Conservation (phyloP, 768 basidiomycete species). For the Lepiota venenata region DNA sequence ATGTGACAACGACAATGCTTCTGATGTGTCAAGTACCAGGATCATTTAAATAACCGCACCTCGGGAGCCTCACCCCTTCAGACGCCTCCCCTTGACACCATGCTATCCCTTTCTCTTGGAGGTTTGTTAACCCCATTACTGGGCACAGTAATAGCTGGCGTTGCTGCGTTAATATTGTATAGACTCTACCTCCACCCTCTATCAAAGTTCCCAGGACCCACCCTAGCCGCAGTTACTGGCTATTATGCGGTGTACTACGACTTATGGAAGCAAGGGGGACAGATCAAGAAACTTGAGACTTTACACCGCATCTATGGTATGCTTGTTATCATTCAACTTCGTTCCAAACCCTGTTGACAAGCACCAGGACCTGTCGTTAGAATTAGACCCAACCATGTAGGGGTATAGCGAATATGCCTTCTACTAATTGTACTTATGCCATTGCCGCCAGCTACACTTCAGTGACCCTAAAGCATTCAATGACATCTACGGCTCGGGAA, state of each 20-base stretch:
- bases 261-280: constrained; percentile 21
- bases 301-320: constrained; percentile 25
- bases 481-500: constrained; percentile 27
- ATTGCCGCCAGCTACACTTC: constrained; percentile 33
- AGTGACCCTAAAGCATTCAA: constrained; percentile 27
- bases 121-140: background rate
- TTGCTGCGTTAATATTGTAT: background rate
- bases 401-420: background rate
- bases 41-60: too few relatives aligned
- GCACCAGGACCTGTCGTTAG: constrained; percentile 33
- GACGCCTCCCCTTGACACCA: too few relatives aligned
- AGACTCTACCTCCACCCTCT: constrained; percentile 25
- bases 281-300: constrained; percentile 22
- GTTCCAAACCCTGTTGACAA: background rate
- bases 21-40: too few relatives aligned
- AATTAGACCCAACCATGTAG: constrained; percentile 33
- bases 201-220: constrained; percentile 25
- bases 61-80: too few relatives aligned
- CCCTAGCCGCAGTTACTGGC: constrained; percentile 22
- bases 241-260: constrained; percentile 26
- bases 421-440: background rate
- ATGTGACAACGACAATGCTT: too few relatives aligned
- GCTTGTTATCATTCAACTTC: background rate
- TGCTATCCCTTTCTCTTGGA: too few relatives aligned
- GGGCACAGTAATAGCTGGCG: too few relatives aligned